phyloP scores from a whole-genome alignment of 108 stramenopile species.

The Hondaea fermentalgiana region DNA sequence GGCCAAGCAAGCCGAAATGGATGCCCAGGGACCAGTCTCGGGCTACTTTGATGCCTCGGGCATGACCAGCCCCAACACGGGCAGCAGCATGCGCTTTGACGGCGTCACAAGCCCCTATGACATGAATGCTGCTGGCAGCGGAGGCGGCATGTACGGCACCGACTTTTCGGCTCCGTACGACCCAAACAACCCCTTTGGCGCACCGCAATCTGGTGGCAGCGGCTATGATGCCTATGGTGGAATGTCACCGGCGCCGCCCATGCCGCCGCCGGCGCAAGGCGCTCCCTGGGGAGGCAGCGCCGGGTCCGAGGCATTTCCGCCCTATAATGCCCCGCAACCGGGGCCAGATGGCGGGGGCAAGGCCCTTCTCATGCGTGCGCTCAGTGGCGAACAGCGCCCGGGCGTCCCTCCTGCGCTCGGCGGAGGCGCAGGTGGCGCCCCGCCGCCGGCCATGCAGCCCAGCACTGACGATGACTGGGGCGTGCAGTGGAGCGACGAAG shows the following conservation, averaged over 20 bases:
- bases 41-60: too few relatives aligned
- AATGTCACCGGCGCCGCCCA: not conserved
- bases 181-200: not conserved
- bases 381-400: not conserved
- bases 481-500: not conserved
- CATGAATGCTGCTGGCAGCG: not conserved
- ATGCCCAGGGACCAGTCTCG: not conserved
- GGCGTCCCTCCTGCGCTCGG: not conserved
- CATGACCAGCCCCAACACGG: too few relatives aligned
- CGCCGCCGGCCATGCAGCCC: not conserved
- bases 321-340: not conserved
- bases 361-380: not conserved
- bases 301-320: too few relatives aligned
- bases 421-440: not conserved
- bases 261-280: not conserved
- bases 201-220: not conserved
- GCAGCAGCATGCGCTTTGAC: not conserved
- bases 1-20: not conserved
- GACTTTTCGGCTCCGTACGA: not conserved
- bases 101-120: not conserved
- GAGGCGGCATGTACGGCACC: not conserved
- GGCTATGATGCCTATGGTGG: not conserved
- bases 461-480: not conserved
- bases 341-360: not conserved
- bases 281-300: not conserved